phyloP scores from a whole-genome alignment of 805 yeast species.

The Pichia heedii region DNA sequence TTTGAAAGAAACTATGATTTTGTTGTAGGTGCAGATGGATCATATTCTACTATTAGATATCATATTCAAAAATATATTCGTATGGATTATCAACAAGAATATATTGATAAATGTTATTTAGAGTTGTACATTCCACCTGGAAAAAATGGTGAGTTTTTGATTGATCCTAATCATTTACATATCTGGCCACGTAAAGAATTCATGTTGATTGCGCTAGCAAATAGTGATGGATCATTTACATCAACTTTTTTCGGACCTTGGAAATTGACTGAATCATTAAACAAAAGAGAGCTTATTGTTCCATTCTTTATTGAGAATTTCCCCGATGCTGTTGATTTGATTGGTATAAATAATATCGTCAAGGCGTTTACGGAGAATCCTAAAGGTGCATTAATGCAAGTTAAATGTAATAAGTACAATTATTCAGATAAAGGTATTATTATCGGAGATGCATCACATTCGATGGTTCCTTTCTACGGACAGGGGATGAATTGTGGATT shows the following conservation, averaged over 20 bases:
- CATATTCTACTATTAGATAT: slow-evolving; percentile 63
- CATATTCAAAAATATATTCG: slow-evolving; percentile 58
- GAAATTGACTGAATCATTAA: slow-evolving; percentile 47
- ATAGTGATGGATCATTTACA: slow-evolving; percentile 78
- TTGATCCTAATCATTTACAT: slow-evolving; percentile 73
- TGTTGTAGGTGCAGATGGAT: slow-evolving; percentile 80
- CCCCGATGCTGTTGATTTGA: slow-evolving; percentile 62
- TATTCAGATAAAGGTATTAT: slow-evolving; percentile 52
- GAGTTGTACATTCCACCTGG: slow-evolving; percentile 70
- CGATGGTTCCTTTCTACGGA: slow-evolving; percentile 97
- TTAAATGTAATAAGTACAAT: slow-evolving; percentile 63
- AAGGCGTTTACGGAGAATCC: slow-evolving; percentile 53
- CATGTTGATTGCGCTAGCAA: slow-evolving; percentile 88
- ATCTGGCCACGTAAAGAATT: slow-evolving; percentile 85
- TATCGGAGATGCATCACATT: slow-evolving; percentile 91
- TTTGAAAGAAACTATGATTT: slow-evolving; percentile 37
- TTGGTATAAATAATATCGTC: slow-evolving; percentile 44
- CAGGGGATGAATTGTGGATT: slow-evolving; percentile 97
- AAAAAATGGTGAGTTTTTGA: slow-evolving; percentile 33
- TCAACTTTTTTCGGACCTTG: slow-evolving; percentile 85
- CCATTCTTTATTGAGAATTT: slow-evolving; percentile 53
- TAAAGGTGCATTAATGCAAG: slow-evolving; percentile 68
- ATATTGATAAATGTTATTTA: slow-evolving; percentile 74
- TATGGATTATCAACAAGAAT: slow-evolving; percentile 66
- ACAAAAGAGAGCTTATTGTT: slow-evolving; percentile 30